Base-by-base conservation (phyloP, 257 asterid genomes). In the Solanum clarkiae region DNA sequence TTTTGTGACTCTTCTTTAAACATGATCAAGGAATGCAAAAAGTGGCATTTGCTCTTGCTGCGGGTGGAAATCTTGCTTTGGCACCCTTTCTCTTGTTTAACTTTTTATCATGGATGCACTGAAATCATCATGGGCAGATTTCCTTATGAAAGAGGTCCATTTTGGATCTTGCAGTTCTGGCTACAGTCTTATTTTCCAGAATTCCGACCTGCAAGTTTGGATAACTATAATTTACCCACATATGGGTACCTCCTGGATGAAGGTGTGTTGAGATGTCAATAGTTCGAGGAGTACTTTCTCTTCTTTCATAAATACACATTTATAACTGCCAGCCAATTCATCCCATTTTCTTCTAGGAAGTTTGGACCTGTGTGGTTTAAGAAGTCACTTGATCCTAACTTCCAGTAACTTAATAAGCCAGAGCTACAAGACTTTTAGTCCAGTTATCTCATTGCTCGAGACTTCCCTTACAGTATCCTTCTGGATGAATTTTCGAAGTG, bases 331-430 rank as follows among this genome's bases (percentile, higher is more conserved):
- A 11, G 29, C 26, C 68, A 68, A 71, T 83, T 66, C 68, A 83
- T 55, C 15, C 85, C 69, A 2, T 83, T 83, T 51, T 65, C 51
- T 29, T 66, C 51, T 2, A 12, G 54, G 13, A 83, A 70, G 32
- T 83, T 24, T 83, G 85, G 69, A 3, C 85, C 69, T 56, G 85
- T 51, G 51, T 83, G 85, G 85, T 68, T 83, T 20, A 83, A 83
- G 55, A 29, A 29, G 85, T 83, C 85, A 26, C 36, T 83, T 16
- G 80, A 83, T 51, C 80, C 85, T 54, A 16, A 16, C 77, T 66
- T 68, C 44, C 80, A 26, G 3, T 51, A 66, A 18, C 80, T 66
- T 18, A 56, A 49, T 9, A 63, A 57, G 40, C 40, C 44, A 17
- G 54, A 83, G 51, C 13, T 82, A 68, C 51, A 45, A 29, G 68